Evolutionary conservation across 2,329 filamentous ascomycete species (phyloP).

Genomic region (Sporothrix pallida): DNA sequence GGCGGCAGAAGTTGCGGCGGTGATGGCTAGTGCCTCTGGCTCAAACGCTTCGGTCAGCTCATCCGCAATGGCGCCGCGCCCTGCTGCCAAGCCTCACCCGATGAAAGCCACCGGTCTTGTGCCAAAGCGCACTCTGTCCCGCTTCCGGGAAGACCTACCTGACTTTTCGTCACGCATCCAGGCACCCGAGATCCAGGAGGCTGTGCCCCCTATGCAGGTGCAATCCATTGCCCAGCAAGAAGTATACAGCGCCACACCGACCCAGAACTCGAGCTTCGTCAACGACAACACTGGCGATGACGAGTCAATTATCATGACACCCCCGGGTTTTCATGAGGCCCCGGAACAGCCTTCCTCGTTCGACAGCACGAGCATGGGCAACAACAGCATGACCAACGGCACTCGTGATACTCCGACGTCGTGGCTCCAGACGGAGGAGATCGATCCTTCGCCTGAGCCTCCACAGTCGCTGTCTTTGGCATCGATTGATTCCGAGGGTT

Average conservation of each 20-base stretch:
- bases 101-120: conserved; percentile 52
- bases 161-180: conserved; percentile 82
- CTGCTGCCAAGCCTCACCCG: conserved; percentile 39
- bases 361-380: conserved; percentile 30
- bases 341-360: conserved; percentile 23
- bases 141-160: conserved; percentile 89
- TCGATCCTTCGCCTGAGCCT: conserved; percentile 59
- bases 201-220: conserved; percentile 39
- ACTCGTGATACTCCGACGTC: conserved; percentile 54
- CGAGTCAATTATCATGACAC: conserved; percentile 31
- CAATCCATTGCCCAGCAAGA: conserved; percentile 15
- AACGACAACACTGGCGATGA: conserved; percentile 42
- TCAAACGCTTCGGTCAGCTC: conserved; percentile 51
- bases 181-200: conserved; percentile 67
- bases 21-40: neutral
- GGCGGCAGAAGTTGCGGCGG: conserved; percentile 44
- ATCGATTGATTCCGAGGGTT: conserved; percentile 93
- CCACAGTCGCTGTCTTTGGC: conserved; percentile 86
- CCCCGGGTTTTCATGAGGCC: conserved; percentile 41
- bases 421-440: conserved; percentile 46
- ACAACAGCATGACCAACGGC: conserved; percentile 41
- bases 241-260: conserved; percentile 35
- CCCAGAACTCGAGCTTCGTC: neutral
- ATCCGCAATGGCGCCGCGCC: conserved; percentile 38
- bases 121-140: conserved; percentile 82